Evolutionary conservation across 352 stramenopile species (phyloP), one percentile per base, ranked within the genome.

Genomic region (Plasmopara muralis): DNA sequence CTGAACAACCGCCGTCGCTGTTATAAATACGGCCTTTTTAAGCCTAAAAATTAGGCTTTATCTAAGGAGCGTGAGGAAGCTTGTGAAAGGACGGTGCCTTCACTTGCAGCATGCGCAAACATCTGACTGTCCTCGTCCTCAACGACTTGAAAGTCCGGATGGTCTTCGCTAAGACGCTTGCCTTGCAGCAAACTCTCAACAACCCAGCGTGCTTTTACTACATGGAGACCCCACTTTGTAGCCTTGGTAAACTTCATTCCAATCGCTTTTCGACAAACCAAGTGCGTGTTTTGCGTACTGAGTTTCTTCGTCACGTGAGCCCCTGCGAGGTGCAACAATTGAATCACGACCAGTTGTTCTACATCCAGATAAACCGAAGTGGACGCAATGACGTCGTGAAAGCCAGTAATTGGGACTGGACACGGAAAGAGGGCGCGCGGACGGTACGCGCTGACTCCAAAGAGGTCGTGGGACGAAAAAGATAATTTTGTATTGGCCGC

Each of bases 161-260:
- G 37, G 13, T 66, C 43, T 40, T 64, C 62, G 30, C 74, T 68
- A 9, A 85, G 53, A 4, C 77, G 60, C 30, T 72, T 47, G 18
- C 71, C 70, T 41, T 72, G 62, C 16, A 77, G 34, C 12, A 87
- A 63, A 46, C 77, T 87, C 18, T 84, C 65, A 0, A 90, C 56
- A n/a, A 88, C 56, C 80, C 80, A 90, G 1, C 72, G 72, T 10
- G 77, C 77, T 9, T 63, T 76, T 1, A 90, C 80, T 30, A 88
- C 62, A 16, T 51, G 51, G 15, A 88, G 38, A 0, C 64, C 64
- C 67, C 72, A 83, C 56, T 85, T 43, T 9, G 48, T 64, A 3
- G 80, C 80, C 57, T 79, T 87, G 0, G 69, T 64, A 46, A 68
- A 87, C 39, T 88, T 88, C 57, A 79, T 84, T 2, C 75, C 72